Base-by-base conservation (phyloP, 495 filamentous ascomycete genomes). In the Choiromyces venosus region DNA sequence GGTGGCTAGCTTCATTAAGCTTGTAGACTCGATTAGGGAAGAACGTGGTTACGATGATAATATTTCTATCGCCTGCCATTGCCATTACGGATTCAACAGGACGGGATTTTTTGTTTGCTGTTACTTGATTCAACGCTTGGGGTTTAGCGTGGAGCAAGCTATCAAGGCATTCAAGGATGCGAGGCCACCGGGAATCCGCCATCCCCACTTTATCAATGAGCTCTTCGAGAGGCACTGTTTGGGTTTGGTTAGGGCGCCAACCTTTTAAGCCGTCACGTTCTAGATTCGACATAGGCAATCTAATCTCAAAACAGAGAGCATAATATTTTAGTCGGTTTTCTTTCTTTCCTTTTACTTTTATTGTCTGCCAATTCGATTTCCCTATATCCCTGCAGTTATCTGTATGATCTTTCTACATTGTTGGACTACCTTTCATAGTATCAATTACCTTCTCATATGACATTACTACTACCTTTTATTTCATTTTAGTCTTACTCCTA, bases 11-110 rank as follows among this genome's bases (percentile, higher is more conserved):
- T 98, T 98, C 82, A 89, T 96, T 74, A 85, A 85, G 35, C 84
- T 97, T 5, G 89, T 97, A 9, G 93, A 97, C 79, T 83, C 86
- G 64, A 85, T 96, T 38, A 86, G 85, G 35, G 85, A 87, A 29
- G 83, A 71, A 6, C 85, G 83, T 7, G 82, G 84, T 16, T 83
- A 80, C 76, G 82, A 82, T 18, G 81, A 84, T 0, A 78, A 84
- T 37, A 82, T 80, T 12, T 83, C 86, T 19, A 86, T 97, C 66
- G 94, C 91, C 18, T 93, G 97, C 1, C 94, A 98, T 81, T 97
- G 94, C 79, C 94, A 98, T 78, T 97, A 98, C 75, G 94, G 94
- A 0, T 97, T 93, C 84, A 96, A 97, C 79, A 88, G 93, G 42
- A 96, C 93, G 0, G 93, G 94, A 1, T 97, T 94, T 80, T 90